A percentile compares a stretch with the other conserved stretches of the same genome.
These are phyloP conservation scores for Pyrus pyrifolia DNA, from an alignment of 306 rosid genomes.

Conservation along the genomic window DNA sequence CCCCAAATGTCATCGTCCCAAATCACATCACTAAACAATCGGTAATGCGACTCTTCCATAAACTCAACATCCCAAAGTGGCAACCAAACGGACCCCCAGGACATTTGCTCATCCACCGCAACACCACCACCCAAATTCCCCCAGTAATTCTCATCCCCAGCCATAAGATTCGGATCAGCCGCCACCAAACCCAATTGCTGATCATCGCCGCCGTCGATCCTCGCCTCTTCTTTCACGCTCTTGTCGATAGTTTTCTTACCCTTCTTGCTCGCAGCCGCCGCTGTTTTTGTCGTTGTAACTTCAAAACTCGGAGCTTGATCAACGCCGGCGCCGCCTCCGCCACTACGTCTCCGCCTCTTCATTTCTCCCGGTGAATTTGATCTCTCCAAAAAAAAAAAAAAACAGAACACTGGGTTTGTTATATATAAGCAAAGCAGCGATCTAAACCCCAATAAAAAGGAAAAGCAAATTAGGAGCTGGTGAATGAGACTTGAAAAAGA, in stretches of 20 bases:
- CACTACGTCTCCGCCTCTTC: constrained; percentile 54
- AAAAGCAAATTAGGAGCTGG: background rate
- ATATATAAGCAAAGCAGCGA: background rate
- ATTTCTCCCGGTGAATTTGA: constrained; percentile 1
- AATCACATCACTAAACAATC: constrained; percentile 40
- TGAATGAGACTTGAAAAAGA: constrained; percentile 11
- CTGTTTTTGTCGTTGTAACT: constrained; percentile 6
- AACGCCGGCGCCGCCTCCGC: background rate
- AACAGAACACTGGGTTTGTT: background rate
- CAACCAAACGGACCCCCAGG: constrained; percentile 58
- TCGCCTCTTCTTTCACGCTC: constrained; percentile 10
- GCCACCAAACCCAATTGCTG: background rate
- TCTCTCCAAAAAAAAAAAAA: background rate
- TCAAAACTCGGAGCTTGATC: constrained; percentile 23
- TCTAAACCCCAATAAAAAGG: background rate
- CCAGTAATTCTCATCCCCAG: constrained; percentile 27
- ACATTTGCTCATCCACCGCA: constrained; percentile 58
- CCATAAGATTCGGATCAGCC: background rate
- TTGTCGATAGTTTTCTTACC: constrained; percentile 26
- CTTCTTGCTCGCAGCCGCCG: constrained; percentile 30
- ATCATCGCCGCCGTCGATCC: background rate
- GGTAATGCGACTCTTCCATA: constrained; percentile 30
- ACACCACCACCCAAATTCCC: constrained; percentile 27
- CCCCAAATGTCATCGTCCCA: constrained; percentile 81
- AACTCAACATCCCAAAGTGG: constrained; percentile 60